Evolutionary conservation across 2,329 filamentous ascomycete genomes (phyloP), one percentile per base, ranked within the genome.

Genomic region (Scopulariopsis brevicaulis): DNA sequence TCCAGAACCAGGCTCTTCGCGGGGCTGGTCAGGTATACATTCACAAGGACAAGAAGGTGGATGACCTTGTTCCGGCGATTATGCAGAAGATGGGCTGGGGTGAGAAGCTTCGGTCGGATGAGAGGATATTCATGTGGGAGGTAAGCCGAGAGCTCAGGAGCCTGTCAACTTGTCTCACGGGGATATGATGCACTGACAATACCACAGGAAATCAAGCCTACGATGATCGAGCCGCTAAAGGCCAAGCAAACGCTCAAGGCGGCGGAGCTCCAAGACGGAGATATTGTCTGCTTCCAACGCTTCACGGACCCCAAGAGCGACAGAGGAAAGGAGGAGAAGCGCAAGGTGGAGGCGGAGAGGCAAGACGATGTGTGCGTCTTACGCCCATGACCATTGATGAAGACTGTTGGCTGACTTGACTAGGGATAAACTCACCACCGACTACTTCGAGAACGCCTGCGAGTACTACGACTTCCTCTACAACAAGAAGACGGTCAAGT

Each of bases 211-310:
- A 97, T 99, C 73, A 99, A 97, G 73, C 91, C 92, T 56, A 89
- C 85, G 60, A 97, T 97, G 92, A 96, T 99, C 63, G 95, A 99
- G 68, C 80, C 83, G 7, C 87, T 99, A 77, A 97, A 96, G 73
- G 82, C 86, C 0, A 97, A 96, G 74, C 85, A 90, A 67, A 90
- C 91, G 0, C 79, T 99, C 60, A 89, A 91, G 63, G 85, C 89
- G 60, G 94, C 94, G 1, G 95, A 99, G 70, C 87, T 99, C 25
- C 93, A 97, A 69, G 93, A 99, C 65, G 94, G 94, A 54, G 94
- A 99, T 67, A 96, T 99, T 64, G 84, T 99, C 59, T 96, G 92
- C 68, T 96, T 97, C 73, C 94, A 99, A 69, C 82, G 83, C 60
- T 75, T 80, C 28, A 73, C 68, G 1, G 80, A 82, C 53, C 71